A percentile compares a stretch with the other conserved stretches of the same genome.
Evolutionary conservation across 345 rosid species (phyloP).

Genomic region (Acer campestre): DNA sequence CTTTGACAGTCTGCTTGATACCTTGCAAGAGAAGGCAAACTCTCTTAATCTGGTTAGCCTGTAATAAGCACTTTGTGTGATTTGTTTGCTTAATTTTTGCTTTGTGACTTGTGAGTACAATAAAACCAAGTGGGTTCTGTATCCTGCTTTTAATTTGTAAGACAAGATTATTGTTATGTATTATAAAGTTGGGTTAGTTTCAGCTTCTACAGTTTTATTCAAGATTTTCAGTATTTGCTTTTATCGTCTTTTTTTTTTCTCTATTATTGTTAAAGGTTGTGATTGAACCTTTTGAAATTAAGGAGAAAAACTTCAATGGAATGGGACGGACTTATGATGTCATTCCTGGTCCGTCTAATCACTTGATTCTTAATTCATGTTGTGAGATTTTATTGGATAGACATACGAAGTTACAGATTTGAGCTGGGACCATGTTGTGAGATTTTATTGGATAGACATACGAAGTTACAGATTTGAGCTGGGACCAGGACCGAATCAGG

Average conservation of each 20-base stretch:
- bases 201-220: background rate
- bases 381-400: too few species aligned
- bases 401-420: too few species aligned
- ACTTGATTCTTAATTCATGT: too few species aligned
- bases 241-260: background rate
- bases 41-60: slow-evolving; percentile 73
- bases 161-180: slow-evolving; percentile 22
- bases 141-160: slow-evolving; percentile 20
- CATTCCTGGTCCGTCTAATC: background rate
- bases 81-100: slow-evolving; percentile 3
- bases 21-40: slow-evolving; percentile 95
- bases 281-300: background rate
- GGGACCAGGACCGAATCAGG: too few species aligned
- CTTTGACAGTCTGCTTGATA: slow-evolving; percentile 89
- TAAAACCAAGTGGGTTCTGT: slow-evolving; percentile 29
- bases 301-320: background rate
- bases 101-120: slow-evolving; percentile 13
- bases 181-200: slow-evolving; percentile 19
- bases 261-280: background rate
- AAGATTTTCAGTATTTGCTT: slow-evolving; percentile 3
- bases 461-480: too few species aligned
- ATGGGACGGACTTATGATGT: background rate
- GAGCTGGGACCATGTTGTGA: too few species aligned
- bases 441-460: too few species aligned
- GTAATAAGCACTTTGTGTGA: slow-evolving; percentile 31